phyloP scores from a whole-genome alignment of 2,329 filamentous ascomycete genomes.

The Aureobasidium sp. region DNA sequence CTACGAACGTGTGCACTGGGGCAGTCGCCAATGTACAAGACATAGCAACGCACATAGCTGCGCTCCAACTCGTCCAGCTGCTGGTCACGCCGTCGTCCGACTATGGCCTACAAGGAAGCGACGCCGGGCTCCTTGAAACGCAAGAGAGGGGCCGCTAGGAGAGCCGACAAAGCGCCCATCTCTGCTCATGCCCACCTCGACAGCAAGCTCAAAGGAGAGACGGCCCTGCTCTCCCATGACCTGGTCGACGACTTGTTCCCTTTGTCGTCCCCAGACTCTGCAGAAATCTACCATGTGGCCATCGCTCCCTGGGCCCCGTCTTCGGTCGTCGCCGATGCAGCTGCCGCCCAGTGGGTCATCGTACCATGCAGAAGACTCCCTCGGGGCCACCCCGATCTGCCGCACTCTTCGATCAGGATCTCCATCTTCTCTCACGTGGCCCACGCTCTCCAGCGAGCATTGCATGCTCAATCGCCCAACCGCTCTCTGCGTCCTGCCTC shows the following conservation, averaged over 20 bases:
- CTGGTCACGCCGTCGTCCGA: not conserved
- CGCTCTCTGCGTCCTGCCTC: constrained; percentile 57
- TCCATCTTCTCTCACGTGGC: constrained; percentile 62
- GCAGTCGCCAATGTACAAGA: not conserved
- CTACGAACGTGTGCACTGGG: not conserved
- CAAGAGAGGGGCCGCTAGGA: constrained; percentile 39
- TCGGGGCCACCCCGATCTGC: constrained; percentile 47
- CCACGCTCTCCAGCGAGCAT: constrained; percentile 48
- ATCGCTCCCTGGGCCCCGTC: constrained; percentile 63
- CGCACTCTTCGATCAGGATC: constrained; percentile 71
- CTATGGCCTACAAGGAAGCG: constrained; percentile 37
- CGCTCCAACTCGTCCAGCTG: not conserved
- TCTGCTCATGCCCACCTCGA: constrained; percentile 76
- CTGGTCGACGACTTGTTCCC: constrained; percentile 76
- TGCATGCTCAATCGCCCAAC: constrained; percentile 10
- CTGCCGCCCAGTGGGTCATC: constrained; percentile 71
- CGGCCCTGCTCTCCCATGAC: constrained; percentile 79
- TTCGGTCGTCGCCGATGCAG: constrained; percentile 42
- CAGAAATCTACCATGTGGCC: constrained; percentile 45
- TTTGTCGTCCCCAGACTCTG: constrained; percentile 1
- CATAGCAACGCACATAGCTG: not conserved
- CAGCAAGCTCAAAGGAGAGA: constrained; percentile 73
- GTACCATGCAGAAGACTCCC: constrained; percentile 56
- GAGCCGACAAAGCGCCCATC: constrained; percentile 61
- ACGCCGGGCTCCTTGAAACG: constrained; percentile 40